Conservation (phyloP, 306 rosid species). For the Gastrolobium bilobum region DNA sequence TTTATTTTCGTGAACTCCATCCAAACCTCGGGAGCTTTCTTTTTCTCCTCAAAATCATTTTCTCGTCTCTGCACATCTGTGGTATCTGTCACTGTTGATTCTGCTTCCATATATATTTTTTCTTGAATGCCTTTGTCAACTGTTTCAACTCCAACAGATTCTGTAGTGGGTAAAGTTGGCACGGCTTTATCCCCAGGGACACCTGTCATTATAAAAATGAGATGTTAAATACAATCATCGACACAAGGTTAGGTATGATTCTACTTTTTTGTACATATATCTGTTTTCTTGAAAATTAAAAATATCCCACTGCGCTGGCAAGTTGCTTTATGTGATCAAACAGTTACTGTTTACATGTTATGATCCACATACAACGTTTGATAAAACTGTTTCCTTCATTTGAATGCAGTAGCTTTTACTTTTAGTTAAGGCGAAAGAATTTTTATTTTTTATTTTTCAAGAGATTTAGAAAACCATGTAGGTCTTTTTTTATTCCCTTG, state of each 20-base stretch:
- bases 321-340: no score
- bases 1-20: no score
- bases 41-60: neutral
- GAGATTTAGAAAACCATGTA: neutral
- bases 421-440: neutral
- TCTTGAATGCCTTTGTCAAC: constrained; percentile 37
- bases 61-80: constrained; percentile 33
- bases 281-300: no score
- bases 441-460: no score
- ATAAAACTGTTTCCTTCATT: no score
- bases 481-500: no score
- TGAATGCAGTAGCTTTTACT: no score
- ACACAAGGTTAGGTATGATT: no score
- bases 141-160: constrained; percentile 3
- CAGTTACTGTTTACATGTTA: no score
- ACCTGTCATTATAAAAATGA: constrained; percentile 16
- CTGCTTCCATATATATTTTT: constrained; percentile 33
- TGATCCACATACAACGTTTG: no score
- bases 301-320: no score
- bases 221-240: neutral
- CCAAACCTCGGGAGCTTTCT: constrained; percentile 36
- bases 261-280: no score
- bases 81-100: constrained; percentile 14
- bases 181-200: constrained; percentile 28
- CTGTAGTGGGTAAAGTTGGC: neutral